These are phyloP conservation scores for Aspergillus oerlinghausenensis DNA, from an alignment of 2,329 filamentous ascomycete species.

Conservation along the genomic window DNA sequence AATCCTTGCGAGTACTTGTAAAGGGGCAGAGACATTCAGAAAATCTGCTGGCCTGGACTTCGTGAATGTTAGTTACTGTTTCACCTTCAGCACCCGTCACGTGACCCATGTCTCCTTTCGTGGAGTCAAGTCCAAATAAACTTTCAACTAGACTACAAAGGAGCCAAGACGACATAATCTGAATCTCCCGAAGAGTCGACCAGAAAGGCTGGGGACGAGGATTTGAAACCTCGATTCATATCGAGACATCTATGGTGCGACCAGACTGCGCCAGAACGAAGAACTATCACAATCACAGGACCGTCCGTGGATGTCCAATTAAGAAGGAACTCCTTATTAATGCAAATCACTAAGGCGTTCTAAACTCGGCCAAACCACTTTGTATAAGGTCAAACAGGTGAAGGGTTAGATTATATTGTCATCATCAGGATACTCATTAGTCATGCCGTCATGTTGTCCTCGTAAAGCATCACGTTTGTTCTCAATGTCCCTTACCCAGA, in stretches of 20 bases:
- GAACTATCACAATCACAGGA: not conserved
- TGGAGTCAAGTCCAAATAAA: not conserved
- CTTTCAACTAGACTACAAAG: not conserved
- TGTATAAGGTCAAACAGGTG: not conserved
- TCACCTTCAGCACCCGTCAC: not conserved
- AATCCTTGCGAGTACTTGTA: not conserved
- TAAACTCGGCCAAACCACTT: not conserved
- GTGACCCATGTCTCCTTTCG: not conserved
- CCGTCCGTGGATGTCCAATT: not conserved
- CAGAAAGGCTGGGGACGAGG: not conserved
- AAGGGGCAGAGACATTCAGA: not conserved
- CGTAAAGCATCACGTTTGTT: slow-evolving; percentile 41
- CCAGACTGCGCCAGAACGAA: not conserved
- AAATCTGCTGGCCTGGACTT: not conserved
- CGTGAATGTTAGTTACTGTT: not conserved
- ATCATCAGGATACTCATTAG: slow-evolving; percentile 36
- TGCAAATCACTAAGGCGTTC: not conserved
- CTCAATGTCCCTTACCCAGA: slow-evolving; percentile 82
- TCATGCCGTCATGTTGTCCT: slow-evolving; percentile 17
- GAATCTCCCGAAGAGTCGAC: not conserved
- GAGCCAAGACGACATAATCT: not conserved
- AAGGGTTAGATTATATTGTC: slow-evolving; percentile 13
- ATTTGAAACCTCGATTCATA: not conserved
- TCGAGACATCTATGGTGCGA: too few species aligned
- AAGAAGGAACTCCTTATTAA: not conserved